A percentile compares a stretch with the other conserved stretches of the same genome.
These are phyloP conservation scores for Actinomucor elegans DNA, from an alignment of 371 early-diverging fungal species.

Conservation along the genomic window DNA sequence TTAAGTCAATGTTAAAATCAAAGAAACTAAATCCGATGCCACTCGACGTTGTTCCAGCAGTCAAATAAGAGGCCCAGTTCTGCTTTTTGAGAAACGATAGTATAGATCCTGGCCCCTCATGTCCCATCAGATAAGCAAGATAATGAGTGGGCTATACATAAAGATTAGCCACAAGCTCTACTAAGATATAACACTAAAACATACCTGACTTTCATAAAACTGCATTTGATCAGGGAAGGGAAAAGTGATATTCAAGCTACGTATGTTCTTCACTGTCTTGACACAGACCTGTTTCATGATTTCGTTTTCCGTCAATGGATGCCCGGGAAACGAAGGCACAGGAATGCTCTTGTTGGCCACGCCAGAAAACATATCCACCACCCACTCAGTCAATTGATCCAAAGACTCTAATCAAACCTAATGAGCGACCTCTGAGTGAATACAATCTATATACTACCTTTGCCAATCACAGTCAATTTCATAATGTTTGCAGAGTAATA, in stretches of 20 bases:
- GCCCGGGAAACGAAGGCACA: slow-evolving; percentile 62
- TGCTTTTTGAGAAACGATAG: slow-evolving; percentile 80
- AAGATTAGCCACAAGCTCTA: not conserved
- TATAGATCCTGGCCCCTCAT: slow-evolving; percentile 84
- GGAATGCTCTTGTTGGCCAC: slow-evolving; percentile 69
- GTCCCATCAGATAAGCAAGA: slow-evolving; percentile 75
- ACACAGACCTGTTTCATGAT: slow-evolving; percentile 67
- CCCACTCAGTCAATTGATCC: slow-evolving; percentile 80
- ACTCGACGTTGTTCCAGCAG: slow-evolving; percentile 59
- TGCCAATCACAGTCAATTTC: slow-evolving; percentile 91
- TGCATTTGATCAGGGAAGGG: slow-evolving; percentile 79
- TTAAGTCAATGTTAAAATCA: slow-evolving; percentile 74
- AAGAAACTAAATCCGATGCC: slow-evolving; percentile 79
- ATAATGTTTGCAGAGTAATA: slow-evolving; percentile 96
- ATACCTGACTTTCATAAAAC: slow-evolving; percentile 56
- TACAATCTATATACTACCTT: too few relatives aligned
- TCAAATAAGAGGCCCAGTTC: slow-evolving; percentile 82
- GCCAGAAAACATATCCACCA: slow-evolving; percentile 72
- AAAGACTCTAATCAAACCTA: slow-evolving; percentile 80
- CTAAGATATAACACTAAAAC: not conserved
- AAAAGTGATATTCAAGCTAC: slow-evolving; percentile 75
- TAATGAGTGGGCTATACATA: slow-evolving; percentile 62
- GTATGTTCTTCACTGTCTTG: slow-evolving; percentile 80
- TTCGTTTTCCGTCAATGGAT: slow-evolving; percentile 73
- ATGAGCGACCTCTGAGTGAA: too few relatives aligned